Percentiles rank a stretch among this genome's conserved stretches.
Conservation (phyloP, 2,329 filamentous ascomycete genomes). For the Clonostachys byssicola region DNA sequence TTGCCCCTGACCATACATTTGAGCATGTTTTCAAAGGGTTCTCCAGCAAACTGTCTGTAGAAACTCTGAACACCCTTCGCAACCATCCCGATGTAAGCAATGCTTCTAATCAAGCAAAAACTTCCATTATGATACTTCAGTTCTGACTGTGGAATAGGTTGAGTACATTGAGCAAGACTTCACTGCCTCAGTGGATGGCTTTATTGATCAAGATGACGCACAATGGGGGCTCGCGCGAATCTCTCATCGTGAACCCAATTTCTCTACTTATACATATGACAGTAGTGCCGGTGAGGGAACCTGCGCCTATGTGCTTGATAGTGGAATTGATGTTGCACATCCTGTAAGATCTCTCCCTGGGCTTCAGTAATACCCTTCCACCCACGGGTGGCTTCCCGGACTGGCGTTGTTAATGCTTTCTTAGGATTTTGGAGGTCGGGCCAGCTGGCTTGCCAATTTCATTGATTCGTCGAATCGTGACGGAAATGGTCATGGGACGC, state of each 20-base stretch:
- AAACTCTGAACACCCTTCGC: conserved; percentile 43
- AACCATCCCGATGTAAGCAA: conserved; percentile 42
- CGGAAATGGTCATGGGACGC: conserved; percentile 59
- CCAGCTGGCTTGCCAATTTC: conserved; percentile 47
- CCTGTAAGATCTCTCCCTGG: conserved; percentile 18
- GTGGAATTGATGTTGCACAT: conserved; percentile 55
- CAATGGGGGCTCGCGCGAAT: conserved; percentile 49
- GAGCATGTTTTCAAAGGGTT: conserved; percentile 32
- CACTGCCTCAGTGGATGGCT: conserved; percentile 33
- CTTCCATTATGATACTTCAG: conserved; percentile 45
- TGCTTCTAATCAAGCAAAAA: conserved; percentile 42
- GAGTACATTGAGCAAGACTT: conserved; percentile 51
- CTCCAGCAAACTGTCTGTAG: conserved; percentile 52
- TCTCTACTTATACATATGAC: conserved; percentile 39
- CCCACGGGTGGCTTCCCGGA: not conserved
- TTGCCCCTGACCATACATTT: conserved; percentile 24
- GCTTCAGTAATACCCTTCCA: too few relatives aligned
- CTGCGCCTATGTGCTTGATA: conserved; percentile 62
- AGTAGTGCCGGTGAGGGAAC: conserved; percentile 47
- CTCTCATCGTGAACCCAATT: conserved; percentile 33
- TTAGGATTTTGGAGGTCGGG: conserved; percentile 48
- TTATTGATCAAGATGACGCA: conserved; percentile 47
- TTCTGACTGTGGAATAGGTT: conserved; percentile 33
- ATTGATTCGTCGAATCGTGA: conserved; percentile 48
- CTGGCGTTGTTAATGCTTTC: not conserved